Conservation (phyloP, 495 filamentous ascomycete species). For the Penicillium maclennaniae region DNA sequence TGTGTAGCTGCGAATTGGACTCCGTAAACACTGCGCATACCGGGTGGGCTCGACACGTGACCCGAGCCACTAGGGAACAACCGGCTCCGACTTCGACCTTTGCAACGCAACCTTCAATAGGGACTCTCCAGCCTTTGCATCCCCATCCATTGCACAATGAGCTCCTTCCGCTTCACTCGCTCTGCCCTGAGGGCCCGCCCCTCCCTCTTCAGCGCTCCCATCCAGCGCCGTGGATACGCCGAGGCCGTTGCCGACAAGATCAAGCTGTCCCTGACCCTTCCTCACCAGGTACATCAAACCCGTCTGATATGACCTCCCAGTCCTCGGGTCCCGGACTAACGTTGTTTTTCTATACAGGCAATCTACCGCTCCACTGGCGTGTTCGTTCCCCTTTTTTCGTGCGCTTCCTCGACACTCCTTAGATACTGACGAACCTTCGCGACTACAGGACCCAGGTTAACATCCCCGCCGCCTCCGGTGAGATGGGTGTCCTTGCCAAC, state of each 20-base stretch:
- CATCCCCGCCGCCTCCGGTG: slow-evolving; percentile 93
- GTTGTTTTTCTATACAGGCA: slow-evolving; percentile 42
- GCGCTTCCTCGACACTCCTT: slow-evolving; percentile 12
- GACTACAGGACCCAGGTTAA: slow-evolving; percentile 88
- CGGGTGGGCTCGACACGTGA: slow-evolving; percentile 30
- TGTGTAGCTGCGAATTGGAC: background rate
- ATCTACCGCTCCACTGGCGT: slow-evolving; percentile 76
- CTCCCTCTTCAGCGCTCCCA: slow-evolving; percentile 59
- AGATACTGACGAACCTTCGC: slow-evolving; percentile 37
- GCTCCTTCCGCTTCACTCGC: slow-evolving; percentile 84
- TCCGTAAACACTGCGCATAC: background rate
- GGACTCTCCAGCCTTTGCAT: slow-evolving; percentile 36
- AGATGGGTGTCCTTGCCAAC: slow-evolving; percentile 98
- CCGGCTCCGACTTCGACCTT: slow-evolving; percentile 46
- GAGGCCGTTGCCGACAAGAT: slow-evolving; percentile 95
- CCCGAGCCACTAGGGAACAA: slow-evolving; percentile 42
- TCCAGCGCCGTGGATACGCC: slow-evolving; percentile 86
- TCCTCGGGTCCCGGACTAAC: slow-evolving; percentile 21
- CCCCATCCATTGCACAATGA: slow-evolving; percentile 62
- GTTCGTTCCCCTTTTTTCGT: slow-evolving; percentile 39
- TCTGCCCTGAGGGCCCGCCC: slow-evolving; percentile 77
- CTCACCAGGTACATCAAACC: slow-evolving; percentile 81
- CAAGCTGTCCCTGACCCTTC: slow-evolving; percentile 92
- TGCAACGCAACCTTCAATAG: slow-evolving; percentile 44
- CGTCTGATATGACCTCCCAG: slow-evolving; percentile 5